Conservation (phyloP, 139 green algal genomes). For the Chlamydomonas sp. region DNA sequence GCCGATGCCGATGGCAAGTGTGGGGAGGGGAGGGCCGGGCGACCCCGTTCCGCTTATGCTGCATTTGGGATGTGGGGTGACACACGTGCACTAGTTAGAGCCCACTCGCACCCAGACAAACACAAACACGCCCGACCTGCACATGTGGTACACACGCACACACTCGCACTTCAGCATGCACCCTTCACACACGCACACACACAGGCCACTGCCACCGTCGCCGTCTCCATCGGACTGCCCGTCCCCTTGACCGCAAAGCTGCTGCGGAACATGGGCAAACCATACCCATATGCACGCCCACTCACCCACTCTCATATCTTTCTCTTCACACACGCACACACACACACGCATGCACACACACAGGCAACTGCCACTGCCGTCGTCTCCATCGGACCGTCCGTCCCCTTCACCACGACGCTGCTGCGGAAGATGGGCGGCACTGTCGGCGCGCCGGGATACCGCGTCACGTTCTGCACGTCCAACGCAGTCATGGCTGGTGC, state of each 20-base stretch:
- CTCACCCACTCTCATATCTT: neutral
- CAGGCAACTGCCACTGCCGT: neutral
- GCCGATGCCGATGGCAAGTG: too few relatives aligned
- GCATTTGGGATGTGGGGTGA: too few relatives aligned
- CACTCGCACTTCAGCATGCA: too few relatives aligned
- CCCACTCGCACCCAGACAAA: too few relatives aligned
- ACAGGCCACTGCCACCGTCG: neutral
- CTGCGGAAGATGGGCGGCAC: slow-evolving; percentile 22
- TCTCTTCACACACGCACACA: too few relatives aligned
- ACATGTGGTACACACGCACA: too few relatives aligned
- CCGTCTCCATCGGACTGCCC: neutral
- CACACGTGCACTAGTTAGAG: too few relatives aligned
- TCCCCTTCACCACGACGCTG: slow-evolving; percentile 17
- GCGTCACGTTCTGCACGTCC: slow-evolving; percentile 42
- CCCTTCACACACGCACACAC: slow-evolving; percentile 1
- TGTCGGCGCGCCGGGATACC: slow-evolving; percentile 41
- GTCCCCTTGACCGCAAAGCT: slow-evolving; percentile 6
- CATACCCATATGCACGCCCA: neutral
- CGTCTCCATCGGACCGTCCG: neutral
- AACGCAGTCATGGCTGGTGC: slow-evolving; percentile 32
- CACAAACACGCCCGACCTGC: neutral
- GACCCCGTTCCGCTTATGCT: too few relatives aligned
- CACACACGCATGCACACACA: neutral
- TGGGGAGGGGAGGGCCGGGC: too few relatives aligned
- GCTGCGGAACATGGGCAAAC: slow-evolving; percentile 16